Evolutionary conservation across 495 filamentous ascomycete species (phyloP).

Genomic region (Diplogelasinospora grovesii): DNA sequence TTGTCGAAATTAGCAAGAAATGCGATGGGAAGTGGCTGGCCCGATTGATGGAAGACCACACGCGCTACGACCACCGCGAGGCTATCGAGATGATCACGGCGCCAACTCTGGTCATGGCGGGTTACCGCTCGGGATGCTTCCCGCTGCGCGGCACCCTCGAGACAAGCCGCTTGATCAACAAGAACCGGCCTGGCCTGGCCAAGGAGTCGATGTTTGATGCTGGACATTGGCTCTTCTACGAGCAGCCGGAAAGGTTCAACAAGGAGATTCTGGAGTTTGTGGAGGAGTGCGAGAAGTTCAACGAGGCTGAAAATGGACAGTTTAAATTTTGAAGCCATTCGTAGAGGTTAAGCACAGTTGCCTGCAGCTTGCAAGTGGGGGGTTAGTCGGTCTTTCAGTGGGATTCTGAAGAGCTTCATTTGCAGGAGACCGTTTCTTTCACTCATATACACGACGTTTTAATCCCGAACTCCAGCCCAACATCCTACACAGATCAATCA

Average conservation of each 20-base stretch:
- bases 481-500: too few species aligned
- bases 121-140: conserved; percentile 38
- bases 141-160: conserved; percentile 33
- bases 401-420: too few species aligned
- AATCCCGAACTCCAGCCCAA: too few species aligned
- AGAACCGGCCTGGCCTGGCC: conserved; percentile 3
- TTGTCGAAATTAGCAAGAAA: conserved; percentile 25
- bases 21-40: conserved; percentile 38
- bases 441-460: too few species aligned
- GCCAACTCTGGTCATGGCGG: conserved; percentile 33
- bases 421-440: too few species aligned
- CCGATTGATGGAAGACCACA: conserved; percentile 39
- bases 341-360: too few species aligned
- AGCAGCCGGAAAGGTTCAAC: conserved; percentile 37
- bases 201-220: conserved; percentile 26
- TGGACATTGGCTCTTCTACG: conserved; percentile 45
- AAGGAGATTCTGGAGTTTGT: conserved; percentile 30
- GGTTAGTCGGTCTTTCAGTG: too few species aligned
- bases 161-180: conserved; percentile 27
- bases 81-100: conserved; percentile 27
- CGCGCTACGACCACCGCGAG: conserved; percentile 40
- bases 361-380: too few species aligned
- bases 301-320: too few species aligned
- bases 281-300: too few species aligned
- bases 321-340: too few species aligned